These are phyloP conservation scores for Pholiota conissans DNA, from an alignment of 768 basidiomycete genomes.

Conservation along the genomic window DNA sequence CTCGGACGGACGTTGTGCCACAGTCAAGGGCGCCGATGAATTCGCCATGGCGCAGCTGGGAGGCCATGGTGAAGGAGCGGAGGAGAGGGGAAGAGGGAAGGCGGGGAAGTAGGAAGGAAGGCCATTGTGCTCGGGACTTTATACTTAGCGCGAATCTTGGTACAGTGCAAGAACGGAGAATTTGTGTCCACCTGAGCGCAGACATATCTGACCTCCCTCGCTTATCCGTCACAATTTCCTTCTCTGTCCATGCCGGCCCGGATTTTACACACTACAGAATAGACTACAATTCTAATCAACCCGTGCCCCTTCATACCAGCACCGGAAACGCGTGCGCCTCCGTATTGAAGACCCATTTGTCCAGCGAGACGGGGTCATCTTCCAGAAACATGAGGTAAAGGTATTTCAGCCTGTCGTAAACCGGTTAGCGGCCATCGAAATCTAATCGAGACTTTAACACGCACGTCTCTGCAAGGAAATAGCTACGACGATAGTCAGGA, in stretches of 20 bases:
- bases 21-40: conserved; percentile 94
- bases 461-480: conserved; percentile 50
- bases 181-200: conserved; percentile 20
- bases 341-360: conserved; percentile 63
- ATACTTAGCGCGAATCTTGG: conserved; percentile 12
- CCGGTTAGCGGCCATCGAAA: conserved; percentile 5
- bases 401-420: conserved; percentile 58
- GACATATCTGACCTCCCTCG: conserved; percentile 3
- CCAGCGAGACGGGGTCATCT: conserved; percentile 57
- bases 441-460: conserved; percentile 16
- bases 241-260: neutral
- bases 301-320: conserved; percentile 55
- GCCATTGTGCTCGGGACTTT: conserved; percentile 12
- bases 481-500: conserved; percentile 28
- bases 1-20: conserved; percentile 79
- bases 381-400: conserved; percentile 69
- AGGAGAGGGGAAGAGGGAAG: conserved; percentile 11
- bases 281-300: conserved; percentile 23
- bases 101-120: conserved; percentile 9
- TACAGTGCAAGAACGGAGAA: conserved; percentile 11
- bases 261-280: neutral
- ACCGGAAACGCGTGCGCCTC: conserved; percentile 80
- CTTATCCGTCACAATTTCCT: neutral
- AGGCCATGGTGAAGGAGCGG: conserved; percentile 13
- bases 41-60: conserved; percentile 57